phyloP scores from a whole-genome alignment of 371 early-diverging fungal species.

The Syncephalis plumigaleata region DNA sequence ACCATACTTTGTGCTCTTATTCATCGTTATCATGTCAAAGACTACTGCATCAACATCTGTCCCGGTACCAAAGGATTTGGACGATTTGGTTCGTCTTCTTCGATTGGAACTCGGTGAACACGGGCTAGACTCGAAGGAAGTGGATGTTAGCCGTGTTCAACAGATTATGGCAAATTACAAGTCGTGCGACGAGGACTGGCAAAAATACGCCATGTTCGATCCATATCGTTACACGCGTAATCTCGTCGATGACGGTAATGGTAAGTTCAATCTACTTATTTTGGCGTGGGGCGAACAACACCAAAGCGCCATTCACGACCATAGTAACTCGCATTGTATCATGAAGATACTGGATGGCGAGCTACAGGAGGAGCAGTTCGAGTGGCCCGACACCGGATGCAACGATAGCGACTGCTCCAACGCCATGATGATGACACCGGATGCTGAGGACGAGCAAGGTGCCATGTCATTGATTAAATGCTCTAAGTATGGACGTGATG shows the following conservation, averaged over 20 bases:
- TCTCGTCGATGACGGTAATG: slow-evolving; percentile 82
- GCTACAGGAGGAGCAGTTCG: slow-evolving; percentile 60
- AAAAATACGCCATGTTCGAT: slow-evolving; percentile 59
- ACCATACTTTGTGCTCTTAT: too few relatives aligned
- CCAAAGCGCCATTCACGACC: slow-evolving; percentile 80
- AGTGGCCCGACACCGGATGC: slow-evolving; percentile 36
- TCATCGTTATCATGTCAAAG: neutral
- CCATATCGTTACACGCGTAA: slow-evolving; percentile 65
- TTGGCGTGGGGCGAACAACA: slow-evolving; percentile 63
- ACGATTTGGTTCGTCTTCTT: slow-evolving; percentile 23
- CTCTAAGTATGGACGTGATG: slow-evolving; percentile 30
- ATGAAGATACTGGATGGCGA: slow-evolving; percentile 83
- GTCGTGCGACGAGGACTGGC: slow-evolving; percentile 54
- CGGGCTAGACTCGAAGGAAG: slow-evolving; percentile 34
- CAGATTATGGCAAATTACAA: slow-evolving; percentile 40
- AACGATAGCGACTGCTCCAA: too few relatives aligned
- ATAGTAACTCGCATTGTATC: slow-evolving; percentile 83
- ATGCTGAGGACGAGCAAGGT: slow-evolving; percentile 9
- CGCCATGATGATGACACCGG: slow-evolving; percentile 9
- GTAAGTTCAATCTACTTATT: slow-evolving; percentile 83
- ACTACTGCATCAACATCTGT: slow-evolving; percentile 1
- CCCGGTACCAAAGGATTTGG: slow-evolving; percentile 15
- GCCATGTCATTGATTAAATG: slow-evolving; percentile 19
- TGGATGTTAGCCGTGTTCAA: slow-evolving; percentile 37
- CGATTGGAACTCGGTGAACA: slow-evolving; percentile 23